Percentiles rank a stretch among this genome's conserved stretches.
Evolutionary conservation across 352 stramenopile species (phyloP).

Genomic region (Globisporangium paddicum): DNA sequence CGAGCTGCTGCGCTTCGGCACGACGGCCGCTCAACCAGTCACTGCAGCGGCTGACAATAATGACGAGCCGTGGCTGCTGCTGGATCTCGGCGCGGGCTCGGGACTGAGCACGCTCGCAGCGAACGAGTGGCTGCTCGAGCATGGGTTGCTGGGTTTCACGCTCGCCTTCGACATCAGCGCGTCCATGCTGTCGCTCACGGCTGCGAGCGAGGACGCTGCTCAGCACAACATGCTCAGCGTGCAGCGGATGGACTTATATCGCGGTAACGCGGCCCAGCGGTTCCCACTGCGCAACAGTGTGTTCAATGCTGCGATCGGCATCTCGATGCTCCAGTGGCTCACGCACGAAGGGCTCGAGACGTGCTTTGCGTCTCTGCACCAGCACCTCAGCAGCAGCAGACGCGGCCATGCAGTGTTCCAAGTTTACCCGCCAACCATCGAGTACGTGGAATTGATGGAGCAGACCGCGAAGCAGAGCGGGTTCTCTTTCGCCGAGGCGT

Average conservation of each 20-base stretch:
- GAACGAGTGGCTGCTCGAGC: constrained; percentile 41
- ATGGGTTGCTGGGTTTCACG: constrained; percentile 24
- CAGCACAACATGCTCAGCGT: neutral
- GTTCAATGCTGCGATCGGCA: constrained; percentile 55
- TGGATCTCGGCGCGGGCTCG: constrained; percentile 70
- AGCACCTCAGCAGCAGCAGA: constrained; percentile 15
- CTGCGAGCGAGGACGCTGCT: neutral
- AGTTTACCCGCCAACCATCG: constrained; percentile 49
- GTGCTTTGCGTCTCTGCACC: constrained; percentile 54
- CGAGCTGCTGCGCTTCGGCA: constrained; percentile 30
- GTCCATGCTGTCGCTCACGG: constrained; percentile 59
- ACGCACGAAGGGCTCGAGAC: constrained; percentile 42
- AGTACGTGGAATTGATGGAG: constrained; percentile 64
- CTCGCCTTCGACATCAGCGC: constrained; percentile 76
- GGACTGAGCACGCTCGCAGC: constrained; percentile 59
- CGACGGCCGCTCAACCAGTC: neutral
- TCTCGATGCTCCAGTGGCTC: constrained; percentile 85
- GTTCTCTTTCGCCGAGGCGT: constrained; percentile 47
- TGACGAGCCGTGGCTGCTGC: constrained; percentile 27
- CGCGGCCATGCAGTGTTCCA: constrained; percentile 48
- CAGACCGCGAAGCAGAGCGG: constrained; percentile 33
- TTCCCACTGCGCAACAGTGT: constrained; percentile 41
- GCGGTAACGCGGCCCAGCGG: constrained; percentile 58
- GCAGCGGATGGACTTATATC: constrained; percentile 42
- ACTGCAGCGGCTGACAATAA: neutral